A percentile compares a stretch with the other conserved stretches of the same genome.
phyloP scores from a whole-genome alignment of 805 yeast genomes.

The Clavispora fructus region DNA sequence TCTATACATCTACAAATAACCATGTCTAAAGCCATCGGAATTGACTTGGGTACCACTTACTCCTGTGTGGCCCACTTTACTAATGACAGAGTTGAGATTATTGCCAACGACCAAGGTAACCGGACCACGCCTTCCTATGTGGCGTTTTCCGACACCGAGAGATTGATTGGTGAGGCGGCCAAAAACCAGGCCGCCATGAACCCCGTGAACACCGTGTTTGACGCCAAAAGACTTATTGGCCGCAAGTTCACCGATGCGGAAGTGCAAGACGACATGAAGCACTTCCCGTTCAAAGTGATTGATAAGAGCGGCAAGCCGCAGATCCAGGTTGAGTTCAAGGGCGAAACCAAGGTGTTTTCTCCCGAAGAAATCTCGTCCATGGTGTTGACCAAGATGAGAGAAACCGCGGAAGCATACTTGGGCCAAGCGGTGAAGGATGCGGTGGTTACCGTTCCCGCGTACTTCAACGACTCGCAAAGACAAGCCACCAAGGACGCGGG shows the following conservation, averaged over 20 bases:
- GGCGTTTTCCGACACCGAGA: constrained; percentile 92
- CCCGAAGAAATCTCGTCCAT: constrained; percentile 95
- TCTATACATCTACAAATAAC: not conserved
- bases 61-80: constrained; percentile 79
- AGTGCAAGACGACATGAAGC: constrained; percentile 75
- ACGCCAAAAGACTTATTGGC: constrained; percentile 92
- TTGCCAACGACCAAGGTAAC: constrained; percentile 98
- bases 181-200: constrained; percentile 98
- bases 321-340: constrained; percentile 82
- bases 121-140: constrained; percentile 97
- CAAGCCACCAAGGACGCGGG: constrained; percentile 44
- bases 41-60: constrained; percentile 96
- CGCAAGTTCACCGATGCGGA: constrained; percentile 72
- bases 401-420: constrained; percentile 85
- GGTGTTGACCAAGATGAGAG: constrained; percentile 90
- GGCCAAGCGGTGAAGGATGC: constrained; percentile 69
- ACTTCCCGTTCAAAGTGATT: constrained; percentile 80
- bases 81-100: constrained; percentile 86
- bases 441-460: constrained; percentile 41
- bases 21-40: constrained; percentile 57
- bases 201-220: constrained; percentile 89
- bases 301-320: constrained; percentile 82
- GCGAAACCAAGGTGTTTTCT: constrained; percentile 79
- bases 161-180: constrained; percentile 96
- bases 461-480: constrained; percentile 41